A percentile compares a stretch with the other conserved stretches of the same genome.
These are phyloP conservation scores for Ogataea polymorpha DNA, from an alignment of 805 yeast species.

Conservation along the genomic window DNA sequence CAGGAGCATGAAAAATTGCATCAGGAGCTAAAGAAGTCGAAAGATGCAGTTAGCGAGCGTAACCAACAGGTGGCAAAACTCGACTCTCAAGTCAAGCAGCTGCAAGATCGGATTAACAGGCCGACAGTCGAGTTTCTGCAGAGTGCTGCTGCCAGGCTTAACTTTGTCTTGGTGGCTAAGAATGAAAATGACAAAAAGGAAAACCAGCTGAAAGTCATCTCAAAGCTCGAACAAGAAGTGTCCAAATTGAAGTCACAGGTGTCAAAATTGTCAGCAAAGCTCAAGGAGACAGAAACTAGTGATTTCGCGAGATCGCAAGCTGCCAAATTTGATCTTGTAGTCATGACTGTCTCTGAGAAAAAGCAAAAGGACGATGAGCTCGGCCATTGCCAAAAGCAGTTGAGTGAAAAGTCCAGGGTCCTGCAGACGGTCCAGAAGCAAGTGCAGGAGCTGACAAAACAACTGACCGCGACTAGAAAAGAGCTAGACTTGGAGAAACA, in stretches of 20 bases:
- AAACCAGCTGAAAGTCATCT: neutral
- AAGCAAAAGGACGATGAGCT: neutral
- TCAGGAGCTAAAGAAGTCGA: neutral
- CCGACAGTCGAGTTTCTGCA: conserved; percentile 28
- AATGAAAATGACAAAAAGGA: neutral
- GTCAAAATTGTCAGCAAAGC: neutral
- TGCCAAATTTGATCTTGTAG: conserved; percentile 10
- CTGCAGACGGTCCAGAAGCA: neutral
- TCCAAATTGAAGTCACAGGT: neutral
- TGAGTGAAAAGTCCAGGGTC: neutral
- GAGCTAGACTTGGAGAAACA: neutral
- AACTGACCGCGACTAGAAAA: neutral
- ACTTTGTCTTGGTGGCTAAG: conserved; percentile 4
- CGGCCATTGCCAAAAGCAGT: neutral
- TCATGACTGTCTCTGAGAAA: conserved; percentile 7
- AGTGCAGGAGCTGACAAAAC: neutral
- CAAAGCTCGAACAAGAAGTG: neutral
- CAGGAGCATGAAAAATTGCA: conserved; percentile 2
- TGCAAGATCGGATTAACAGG: conserved; percentile 13
- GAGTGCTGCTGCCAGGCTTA: conserved; percentile 20
- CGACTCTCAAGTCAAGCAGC: neutral
- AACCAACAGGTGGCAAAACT: too few relatives aligned
- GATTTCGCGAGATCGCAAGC: conserved; percentile 3
- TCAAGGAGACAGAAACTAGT: conserved; percentile 12
- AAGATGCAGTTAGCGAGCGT: too few relatives aligned